Percentiles rank a stretch among this genome's conserved stretches.
Evolutionary conservation across 2,329 filamentous ascomycete species (phyloP).

Genomic region (Aspergillus phoenicis): DNA sequence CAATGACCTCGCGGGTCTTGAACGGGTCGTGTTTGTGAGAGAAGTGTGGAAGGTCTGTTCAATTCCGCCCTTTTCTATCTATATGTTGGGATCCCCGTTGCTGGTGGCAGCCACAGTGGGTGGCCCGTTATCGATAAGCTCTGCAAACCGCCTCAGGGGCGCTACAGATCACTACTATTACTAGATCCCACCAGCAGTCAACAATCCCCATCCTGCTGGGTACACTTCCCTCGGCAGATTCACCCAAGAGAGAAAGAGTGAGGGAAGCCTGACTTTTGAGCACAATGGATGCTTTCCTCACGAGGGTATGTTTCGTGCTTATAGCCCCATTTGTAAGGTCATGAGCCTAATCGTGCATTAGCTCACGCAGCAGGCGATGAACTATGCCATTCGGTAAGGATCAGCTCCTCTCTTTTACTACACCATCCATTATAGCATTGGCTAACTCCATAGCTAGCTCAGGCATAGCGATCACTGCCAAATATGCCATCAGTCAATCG

Average conservation of each 20-base stretch:
- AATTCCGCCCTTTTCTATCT: background rate
- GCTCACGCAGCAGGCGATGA: slow-evolving; percentile 79
- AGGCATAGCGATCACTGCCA: slow-evolving; percentile 81
- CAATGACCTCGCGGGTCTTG: background rate
- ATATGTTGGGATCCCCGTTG: background rate
- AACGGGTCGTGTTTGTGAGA: background rate
- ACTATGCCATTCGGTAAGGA: slow-evolving; percentile 75
- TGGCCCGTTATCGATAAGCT: slow-evolving; percentile 30
- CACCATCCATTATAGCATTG: background rate
- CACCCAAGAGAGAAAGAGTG: background rate
- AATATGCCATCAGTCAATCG: slow-evolving; percentile 81
- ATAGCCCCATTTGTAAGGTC: slow-evolving; percentile 16
- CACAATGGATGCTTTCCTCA: slow-evolving; percentile 71
- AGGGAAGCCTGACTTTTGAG: background rate
- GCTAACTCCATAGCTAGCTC: slow-evolving; percentile 51
- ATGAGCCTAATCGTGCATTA: slow-evolving; percentile 35
- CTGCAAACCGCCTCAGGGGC: slow-evolving; percentile 14
- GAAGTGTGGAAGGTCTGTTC: background rate
- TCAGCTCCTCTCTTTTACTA: background rate
- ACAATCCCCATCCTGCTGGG: background rate
- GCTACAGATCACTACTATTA: slow-evolving; percentile 14
- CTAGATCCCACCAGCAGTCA: slow-evolving; percentile 1
- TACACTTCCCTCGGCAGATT: background rate
- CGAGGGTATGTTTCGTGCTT: slow-evolving; percentile 53
- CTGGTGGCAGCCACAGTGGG: slow-evolving; percentile 16